These are phyloP conservation scores for Colletotrichum graminicola DNA, from an alignment of 2,329 filamentous ascomycete genomes.

Conservation along the genomic window DNA sequence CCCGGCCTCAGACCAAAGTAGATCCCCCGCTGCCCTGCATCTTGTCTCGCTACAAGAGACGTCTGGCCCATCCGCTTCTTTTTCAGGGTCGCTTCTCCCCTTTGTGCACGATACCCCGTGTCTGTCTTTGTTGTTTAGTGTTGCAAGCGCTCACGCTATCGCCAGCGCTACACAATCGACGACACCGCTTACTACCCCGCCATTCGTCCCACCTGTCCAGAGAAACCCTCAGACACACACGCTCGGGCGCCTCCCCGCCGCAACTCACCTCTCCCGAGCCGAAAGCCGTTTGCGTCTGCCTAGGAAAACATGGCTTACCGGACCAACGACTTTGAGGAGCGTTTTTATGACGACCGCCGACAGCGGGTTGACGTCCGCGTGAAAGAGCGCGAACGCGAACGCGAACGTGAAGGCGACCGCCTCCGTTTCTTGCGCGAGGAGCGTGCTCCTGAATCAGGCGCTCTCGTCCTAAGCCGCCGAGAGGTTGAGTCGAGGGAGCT, in stretches of 20 bases:
- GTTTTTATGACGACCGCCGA: conserved; percentile 50
- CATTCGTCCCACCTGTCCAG: conserved; percentile 35
- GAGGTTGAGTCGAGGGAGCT: conserved; percentile 68
- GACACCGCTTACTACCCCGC: conserved; percentile 39
- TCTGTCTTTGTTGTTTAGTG: conserved; percentile 15
- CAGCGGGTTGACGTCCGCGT: conserved; percentile 55
- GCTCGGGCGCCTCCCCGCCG: conserved; percentile 9
- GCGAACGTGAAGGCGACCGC: conserved; percentile 52
- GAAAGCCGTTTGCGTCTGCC: conserved; percentile 17
- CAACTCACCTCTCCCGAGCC: conserved; percentile 16
- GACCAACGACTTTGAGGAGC: conserved; percentile 42
- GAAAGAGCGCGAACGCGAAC: conserved; percentile 59
- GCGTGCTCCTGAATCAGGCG: conserved; percentile 60
- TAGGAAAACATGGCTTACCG: conserved; percentile 34
- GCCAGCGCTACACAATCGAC: conserved; percentile 29
- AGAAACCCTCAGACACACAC: conserved; percentile 24
- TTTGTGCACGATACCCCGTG: conserved; percentile 26
- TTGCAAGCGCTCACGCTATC: conserved; percentile 31
- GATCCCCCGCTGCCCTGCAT: conserved; percentile 7
- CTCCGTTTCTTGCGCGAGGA: conserved; percentile 66
- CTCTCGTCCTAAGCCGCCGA: conserved; percentile 66
- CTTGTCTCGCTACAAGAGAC: conserved; percentile 24
- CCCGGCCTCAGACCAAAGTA: conserved; percentile 30
- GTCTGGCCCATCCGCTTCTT: conserved; percentile 42
- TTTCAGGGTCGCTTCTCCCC: conserved; percentile 22